phyloP scores from a whole-genome alignment of 768 basidiomycete species.

The Cystofilobasidium capitatum region DNA sequence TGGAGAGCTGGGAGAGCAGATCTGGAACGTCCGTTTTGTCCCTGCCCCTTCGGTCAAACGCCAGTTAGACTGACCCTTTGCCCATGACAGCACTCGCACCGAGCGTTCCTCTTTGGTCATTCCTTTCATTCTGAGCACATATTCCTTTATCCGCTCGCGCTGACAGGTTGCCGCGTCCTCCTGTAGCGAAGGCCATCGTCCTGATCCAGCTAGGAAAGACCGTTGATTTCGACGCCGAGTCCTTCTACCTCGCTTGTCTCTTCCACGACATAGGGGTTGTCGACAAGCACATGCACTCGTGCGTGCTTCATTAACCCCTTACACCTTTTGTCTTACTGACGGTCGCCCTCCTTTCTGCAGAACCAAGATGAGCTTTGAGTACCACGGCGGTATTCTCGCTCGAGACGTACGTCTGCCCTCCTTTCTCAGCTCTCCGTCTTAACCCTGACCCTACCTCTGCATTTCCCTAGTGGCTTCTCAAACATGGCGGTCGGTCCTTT shows the following conservation, averaged over 20 bases:
- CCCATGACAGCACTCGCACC: conserved; percentile 41
- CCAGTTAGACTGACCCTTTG: not conserved
- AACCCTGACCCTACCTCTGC: not conserved
- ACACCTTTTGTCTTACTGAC: not conserved
- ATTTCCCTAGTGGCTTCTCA: conserved; percentile 37
- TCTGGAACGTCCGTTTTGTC: conserved; percentile 41
- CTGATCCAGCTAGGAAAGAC: conserved; percentile 47
- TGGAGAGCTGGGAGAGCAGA: conserved; percentile 44
- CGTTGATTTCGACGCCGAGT: conserved; percentile 45
- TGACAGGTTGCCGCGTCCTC: not conserved
- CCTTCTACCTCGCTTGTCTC: conserved; percentile 48
- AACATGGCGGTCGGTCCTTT: conserved; percentile 40
- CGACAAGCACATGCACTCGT: conserved; percentile 16
- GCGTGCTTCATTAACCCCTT: no score
- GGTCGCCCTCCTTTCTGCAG: conserved; percentile 32
- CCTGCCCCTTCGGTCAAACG: not conserved
- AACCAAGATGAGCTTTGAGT: conserved; percentile 53
- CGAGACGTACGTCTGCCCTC: conserved; percentile 36
- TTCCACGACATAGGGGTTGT: conserved; percentile 51
- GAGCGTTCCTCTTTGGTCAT: conserved; percentile 49
- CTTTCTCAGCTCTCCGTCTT: not conserved
- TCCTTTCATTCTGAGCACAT: not conserved
- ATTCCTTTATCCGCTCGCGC: not conserved
- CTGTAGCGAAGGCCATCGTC: conserved; percentile 46
- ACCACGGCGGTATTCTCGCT: conserved; percentile 50